Evolutionary conservation across 768 basidiomycete species (phyloP), one percentile per base, ranked within the genome.

Genomic region (Podaxis mareebaensis): DNA sequence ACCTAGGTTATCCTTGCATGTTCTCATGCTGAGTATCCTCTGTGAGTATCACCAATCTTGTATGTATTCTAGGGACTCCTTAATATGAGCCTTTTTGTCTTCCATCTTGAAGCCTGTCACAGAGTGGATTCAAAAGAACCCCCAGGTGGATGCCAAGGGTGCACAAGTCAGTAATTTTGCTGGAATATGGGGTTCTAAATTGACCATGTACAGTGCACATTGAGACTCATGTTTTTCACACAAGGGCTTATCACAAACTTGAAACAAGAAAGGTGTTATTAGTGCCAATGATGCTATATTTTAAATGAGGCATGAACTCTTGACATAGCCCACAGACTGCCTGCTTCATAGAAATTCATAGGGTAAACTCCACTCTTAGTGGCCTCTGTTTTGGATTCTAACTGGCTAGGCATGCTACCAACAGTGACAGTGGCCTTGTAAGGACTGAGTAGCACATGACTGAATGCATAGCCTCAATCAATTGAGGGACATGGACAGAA

Each of bases 381-480:
- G 4, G 22, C 53, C 28, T 79, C 72, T 67, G 75, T 54, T 65
- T 74, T 65, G 20, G 59, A 59, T 15, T 81, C 77, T 75, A 83
- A 83, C 94, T 93, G 94, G 28, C 89, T 87, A 5, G 71, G 72
- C 5, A 82, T 76, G 56, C 82, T 81, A 0, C 92, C 92, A 1
- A 97, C 80, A 11, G 89, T 94, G 1, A 99, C 92, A 4, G 89
- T 86, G 0, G 92, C 90, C 75, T 99, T 97, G 71, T 98, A 99
- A 1, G 96, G 95, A 68, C 89, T 96, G 38, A 99, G 76, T 54
- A 99, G 78, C 2, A 97, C 97, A 20, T 83, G 80, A 60, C 89
- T 81, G 76, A 99, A 99, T 0, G 96, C 97, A 71, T 96, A 96
- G 3, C 97, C 97, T 97, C 97, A 99, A 72, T 99, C 97, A 63